Evolutionary conservation across 176 grass and related monocot species (phyloP).

Genomic region (Eragrostis curvula): DNA sequence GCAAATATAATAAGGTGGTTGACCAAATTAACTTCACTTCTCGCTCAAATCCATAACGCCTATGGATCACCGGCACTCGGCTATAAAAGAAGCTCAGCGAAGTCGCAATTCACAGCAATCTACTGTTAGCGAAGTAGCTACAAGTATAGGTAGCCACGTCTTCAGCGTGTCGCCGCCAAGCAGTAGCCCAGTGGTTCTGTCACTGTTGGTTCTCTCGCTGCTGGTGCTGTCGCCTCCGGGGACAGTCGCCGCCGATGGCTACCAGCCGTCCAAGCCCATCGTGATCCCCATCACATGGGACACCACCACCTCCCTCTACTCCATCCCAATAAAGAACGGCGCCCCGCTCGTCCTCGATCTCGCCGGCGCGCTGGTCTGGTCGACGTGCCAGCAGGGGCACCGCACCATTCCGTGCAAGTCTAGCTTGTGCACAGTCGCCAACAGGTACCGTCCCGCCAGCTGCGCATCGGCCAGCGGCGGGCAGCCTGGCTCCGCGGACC

Average conservation of each 20-base stretch:
- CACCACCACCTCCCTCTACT: constrained; percentile 23
- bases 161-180: not conserved
- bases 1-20: not conserved
- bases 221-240: not conserved
- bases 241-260: not conserved
- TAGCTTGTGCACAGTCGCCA: not conserved
- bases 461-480: no score
- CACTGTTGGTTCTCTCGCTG: not conserved
- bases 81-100: not conserved
- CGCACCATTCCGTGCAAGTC: not conserved
- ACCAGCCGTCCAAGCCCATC: constrained; percentile 30
- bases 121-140: no score
- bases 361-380: constrained; percentile 41
- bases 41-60: no score
- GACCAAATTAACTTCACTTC: not conserved
- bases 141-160: no score
- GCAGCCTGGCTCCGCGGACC: not conserved
- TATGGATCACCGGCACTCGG: not conserved
- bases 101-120: not conserved
- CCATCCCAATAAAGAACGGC: constrained; percentile 27
- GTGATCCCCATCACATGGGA: constrained; percentile 29
- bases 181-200: not conserved
- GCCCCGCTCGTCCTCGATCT: constrained; percentile 43
- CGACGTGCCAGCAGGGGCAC: constrained; percentile 6
- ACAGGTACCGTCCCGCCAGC: not conserved